These are phyloP conservation scores for Gracilariopsis chorda DNA, from an alignment of 23 red algal genomes.

Conservation along the genomic window DNA sequence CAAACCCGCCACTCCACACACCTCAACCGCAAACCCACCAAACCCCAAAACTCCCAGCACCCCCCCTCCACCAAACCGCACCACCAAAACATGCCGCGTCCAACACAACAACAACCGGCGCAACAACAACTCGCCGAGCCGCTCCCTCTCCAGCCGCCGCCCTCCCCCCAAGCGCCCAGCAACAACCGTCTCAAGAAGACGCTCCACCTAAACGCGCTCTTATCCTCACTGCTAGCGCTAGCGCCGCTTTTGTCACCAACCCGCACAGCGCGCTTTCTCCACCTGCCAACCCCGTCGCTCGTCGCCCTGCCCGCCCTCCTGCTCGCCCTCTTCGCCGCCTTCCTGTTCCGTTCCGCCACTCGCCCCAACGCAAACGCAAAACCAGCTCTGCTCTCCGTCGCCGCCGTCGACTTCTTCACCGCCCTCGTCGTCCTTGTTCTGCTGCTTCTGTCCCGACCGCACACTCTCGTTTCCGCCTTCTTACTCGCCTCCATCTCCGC, in stretches of 20 bases:
- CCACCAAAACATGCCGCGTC: background rate
- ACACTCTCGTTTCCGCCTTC: background rate
- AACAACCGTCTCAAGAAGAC: background rate
- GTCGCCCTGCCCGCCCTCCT: background rate
- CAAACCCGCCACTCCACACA: background rate
- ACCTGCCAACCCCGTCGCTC: background rate
- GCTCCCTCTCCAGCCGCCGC: background rate
- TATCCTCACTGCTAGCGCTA: slow-evolving; percentile 3
- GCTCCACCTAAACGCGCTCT: slow-evolving; percentile 36
- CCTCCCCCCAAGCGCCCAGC: background rate
- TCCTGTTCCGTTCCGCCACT: slow-evolving; percentile 3
- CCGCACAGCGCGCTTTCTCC: background rate
- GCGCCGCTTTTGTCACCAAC: background rate
- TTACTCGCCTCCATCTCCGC: background rate
- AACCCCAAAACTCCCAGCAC: background rate
- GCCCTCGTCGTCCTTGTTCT: background rate
- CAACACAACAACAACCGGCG: background rate
- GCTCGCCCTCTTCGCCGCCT: slow-evolving; percentile 10
- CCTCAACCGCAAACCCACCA: background rate
- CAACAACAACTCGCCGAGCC: background rate
- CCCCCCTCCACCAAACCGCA: background rate
- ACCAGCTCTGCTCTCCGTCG: background rate
- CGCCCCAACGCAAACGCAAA: background rate
- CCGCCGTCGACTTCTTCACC: background rate
- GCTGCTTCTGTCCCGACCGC: background rate